Evolutionary conservation across 495 filamentous ascomycete genomes (phyloP).

Genomic region (Neurospora sp.): DNA sequence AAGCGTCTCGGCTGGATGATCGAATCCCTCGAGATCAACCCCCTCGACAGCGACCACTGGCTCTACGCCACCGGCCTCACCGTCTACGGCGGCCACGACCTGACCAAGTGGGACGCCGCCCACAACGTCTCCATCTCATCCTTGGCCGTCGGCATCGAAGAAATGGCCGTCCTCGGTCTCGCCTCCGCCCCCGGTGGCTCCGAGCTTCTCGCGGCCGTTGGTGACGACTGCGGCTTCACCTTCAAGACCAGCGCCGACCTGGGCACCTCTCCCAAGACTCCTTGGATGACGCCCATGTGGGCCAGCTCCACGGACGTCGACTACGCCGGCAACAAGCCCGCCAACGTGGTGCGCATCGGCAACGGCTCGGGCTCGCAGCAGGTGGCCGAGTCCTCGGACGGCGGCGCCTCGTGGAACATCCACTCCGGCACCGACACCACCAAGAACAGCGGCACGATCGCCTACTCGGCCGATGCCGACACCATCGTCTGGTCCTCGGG

Average conservation of each 20-base stretch:
- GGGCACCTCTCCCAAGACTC: constrained; percentile 34
- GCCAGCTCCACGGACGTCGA: constrained; percentile 42
- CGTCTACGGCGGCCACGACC: constrained; percentile 42
- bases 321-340: constrained; percentile 45
- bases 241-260: constrained; percentile 32
- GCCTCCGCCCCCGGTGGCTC: constrained; percentile 42
- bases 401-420: constrained; percentile 37
- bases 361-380: constrained; percentile 31
- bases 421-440: constrained; percentile 35
- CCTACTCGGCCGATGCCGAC: constrained; percentile 42
- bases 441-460: constrained; percentile 36
- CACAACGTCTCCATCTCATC: constrained; percentile 42
- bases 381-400: constrained; percentile 32
- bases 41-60: constrained; percentile 50
- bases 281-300: constrained; percentile 42
- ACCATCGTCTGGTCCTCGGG: constrained; percentile 41
- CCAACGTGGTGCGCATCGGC: constrained; percentile 47
- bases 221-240: constrained; percentile 50
- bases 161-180: constrained; percentile 44
- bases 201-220: constrained; percentile 46
- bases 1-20: constrained; percentile 56
- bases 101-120: constrained; percentile 40
- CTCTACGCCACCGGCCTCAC: constrained; percentile 49
- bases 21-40: constrained; percentile 49
- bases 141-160: constrained; percentile 50